phyloP scores from a whole-genome alignment of 2,329 filamentous ascomycete genomes.

The Cryphonectria carpinicola region DNA sequence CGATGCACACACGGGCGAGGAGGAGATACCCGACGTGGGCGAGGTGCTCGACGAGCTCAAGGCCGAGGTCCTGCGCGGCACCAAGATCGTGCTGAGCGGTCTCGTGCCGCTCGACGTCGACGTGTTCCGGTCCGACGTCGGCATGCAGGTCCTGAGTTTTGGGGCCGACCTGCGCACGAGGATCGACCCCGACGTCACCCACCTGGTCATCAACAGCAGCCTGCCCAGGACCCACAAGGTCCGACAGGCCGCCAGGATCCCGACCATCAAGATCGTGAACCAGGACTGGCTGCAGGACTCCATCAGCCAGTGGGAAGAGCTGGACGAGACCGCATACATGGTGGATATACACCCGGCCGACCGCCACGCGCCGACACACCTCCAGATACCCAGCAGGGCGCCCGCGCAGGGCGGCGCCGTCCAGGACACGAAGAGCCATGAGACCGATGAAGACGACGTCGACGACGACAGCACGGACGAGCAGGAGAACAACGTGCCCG shows the following conservation, averaged over 20 bases:
- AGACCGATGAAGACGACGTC: constrained; percentile 48
- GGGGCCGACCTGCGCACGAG: constrained; percentile 68
- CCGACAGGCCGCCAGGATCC: constrained; percentile 77
- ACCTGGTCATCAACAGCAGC: constrained; percentile 72
- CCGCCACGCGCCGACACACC: constrained; percentile 38
- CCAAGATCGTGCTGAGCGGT: constrained; percentile 85
- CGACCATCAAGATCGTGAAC: constrained; percentile 87
- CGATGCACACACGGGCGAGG: constrained; percentile 59
- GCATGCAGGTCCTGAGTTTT: constrained; percentile 83
- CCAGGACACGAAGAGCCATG: constrained; percentile 40
- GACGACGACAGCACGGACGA: constrained; percentile 44
- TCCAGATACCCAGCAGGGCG: constrained; percentile 15
- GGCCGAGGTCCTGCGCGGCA: constrained; percentile 71
- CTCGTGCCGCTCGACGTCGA: constrained; percentile 83
- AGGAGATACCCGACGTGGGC: constrained; percentile 80
- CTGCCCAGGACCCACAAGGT: constrained; percentile 88
- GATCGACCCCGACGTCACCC: constrained; percentile 68
- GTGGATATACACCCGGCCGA: constrained; percentile 75
- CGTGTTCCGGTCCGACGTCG: constrained; percentile 81
- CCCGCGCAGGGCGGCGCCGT: constrained; percentile 39
- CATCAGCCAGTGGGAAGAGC: constrained; percentile 78
- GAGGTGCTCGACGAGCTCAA: constrained; percentile 84
- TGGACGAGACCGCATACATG: constrained; percentile 80
- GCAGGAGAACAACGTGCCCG: constrained; percentile 33
- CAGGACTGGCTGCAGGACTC: constrained; percentile 88